These are phyloP conservation scores for Pleurotus pulmonarius DNA, from an alignment of 768 basidiomycete species.

Conservation along the genomic window DNA sequence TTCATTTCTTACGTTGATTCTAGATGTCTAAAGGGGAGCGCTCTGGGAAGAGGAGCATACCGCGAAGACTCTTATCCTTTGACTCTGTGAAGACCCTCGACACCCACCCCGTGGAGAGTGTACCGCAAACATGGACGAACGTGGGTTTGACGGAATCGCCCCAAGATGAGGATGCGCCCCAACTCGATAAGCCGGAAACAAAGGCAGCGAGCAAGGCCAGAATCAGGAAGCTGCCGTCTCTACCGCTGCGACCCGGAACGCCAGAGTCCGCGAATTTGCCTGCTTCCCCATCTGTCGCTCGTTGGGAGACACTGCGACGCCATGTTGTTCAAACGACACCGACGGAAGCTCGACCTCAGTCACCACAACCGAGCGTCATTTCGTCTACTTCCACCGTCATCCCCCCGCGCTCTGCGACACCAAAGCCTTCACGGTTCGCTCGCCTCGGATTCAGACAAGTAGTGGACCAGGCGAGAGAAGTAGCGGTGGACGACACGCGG, in stretches of 20 bases:
- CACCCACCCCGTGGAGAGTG: not conserved
- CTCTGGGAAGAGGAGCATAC: constrained; percentile 8
- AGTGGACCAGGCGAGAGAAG: constrained; percentile 59
- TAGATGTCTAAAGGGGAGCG: constrained; percentile 13
- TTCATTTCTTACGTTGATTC: too few species aligned
- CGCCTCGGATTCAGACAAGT: constrained; percentile 58
- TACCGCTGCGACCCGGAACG: constrained; percentile 5
- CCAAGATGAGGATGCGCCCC: not conserved
- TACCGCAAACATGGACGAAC: not conserved
- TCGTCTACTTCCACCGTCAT: constrained; percentile 19
- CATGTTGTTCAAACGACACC: constrained; percentile 46
- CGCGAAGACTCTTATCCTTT: constrained; percentile 21
- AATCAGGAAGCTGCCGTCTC: constrained; percentile 32
- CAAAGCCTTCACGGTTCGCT: constrained; percentile 48
- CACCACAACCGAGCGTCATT: constrained; percentile 22
- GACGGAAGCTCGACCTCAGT: constrained; percentile 18
- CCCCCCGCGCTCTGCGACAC: constrained; percentile 29
- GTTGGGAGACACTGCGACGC: constrained; percentile 53
- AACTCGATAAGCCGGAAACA: constrained; percentile 9
- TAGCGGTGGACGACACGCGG: constrained; percentile 41
- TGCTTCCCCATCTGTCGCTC: constrained; percentile 37
- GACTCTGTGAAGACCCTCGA: constrained; percentile 17
- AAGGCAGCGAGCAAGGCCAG: constrained; percentile 10
- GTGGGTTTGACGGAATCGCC: not conserved
- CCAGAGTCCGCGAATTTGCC: constrained; percentile 39